phyloP scores from a whole-genome alignment of 352 stramenopile species.

The Achlya hypogyna region DNA sequence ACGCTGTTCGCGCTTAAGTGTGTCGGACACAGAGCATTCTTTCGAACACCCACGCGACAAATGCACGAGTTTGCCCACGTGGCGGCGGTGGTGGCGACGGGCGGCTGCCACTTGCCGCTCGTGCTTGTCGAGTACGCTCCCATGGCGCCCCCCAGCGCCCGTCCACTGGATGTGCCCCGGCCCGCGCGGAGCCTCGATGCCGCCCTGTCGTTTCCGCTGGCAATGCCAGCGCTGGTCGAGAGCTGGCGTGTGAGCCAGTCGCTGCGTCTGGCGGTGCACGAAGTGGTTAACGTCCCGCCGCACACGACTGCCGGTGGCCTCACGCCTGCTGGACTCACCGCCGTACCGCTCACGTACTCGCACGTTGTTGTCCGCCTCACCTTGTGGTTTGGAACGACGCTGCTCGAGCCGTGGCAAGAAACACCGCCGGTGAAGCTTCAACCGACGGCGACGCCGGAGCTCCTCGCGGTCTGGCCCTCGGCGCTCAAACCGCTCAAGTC shows the following conservation, averaged over 20 bases:
- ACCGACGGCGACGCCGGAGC: neutral
- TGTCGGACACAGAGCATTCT: neutral
- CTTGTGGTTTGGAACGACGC: neutral
- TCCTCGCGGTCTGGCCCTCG: neutral
- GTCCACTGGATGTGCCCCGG: neutral
- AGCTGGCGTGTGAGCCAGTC: neutral
- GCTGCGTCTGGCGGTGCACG: neutral
- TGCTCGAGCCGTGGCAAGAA: neutral
- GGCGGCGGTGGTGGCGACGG: neutral
- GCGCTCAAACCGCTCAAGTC: neutral
- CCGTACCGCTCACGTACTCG: neutral
- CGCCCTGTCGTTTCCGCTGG: neutral
- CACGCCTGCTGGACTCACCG: neutral
- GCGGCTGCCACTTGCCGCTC: neutral
- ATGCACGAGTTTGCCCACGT: neutral
- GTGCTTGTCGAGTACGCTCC: neutral
- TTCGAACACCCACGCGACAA: neutral
- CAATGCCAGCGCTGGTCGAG: neutral
- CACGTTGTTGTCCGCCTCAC: slow-evolving; percentile 1
- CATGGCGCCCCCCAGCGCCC: neutral
- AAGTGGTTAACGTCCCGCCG: neutral
- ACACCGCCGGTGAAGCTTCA: neutral
- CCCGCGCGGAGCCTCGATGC: neutral
- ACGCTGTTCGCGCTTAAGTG: neutral
- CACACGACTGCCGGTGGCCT: neutral